phyloP scores from a whole-genome alignment of 345 rosid species.

The Populus ilicifolia region DNA sequence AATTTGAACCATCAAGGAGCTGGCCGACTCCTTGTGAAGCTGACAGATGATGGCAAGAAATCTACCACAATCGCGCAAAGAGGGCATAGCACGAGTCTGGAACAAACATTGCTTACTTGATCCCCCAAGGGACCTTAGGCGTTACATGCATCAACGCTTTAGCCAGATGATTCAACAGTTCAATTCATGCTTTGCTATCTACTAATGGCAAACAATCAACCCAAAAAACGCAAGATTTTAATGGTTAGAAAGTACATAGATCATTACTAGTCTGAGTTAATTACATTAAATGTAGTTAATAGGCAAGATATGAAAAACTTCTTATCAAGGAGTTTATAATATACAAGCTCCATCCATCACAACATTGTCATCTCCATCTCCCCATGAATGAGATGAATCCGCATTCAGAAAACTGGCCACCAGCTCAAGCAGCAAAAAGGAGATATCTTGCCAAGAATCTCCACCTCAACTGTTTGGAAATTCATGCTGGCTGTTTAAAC shows the following conservation, averaged over 20 bases:
- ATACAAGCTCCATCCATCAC: neutral
- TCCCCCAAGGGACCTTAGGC: neutral
- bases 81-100: neutral
- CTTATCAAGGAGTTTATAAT: neutral
- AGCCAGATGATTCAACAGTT: neutral
- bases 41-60: neutral
- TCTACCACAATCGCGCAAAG: neutral
- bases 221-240: neutral
- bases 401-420: neutral
- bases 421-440: neutral
- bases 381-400: neutral
- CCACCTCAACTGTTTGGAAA: neutral
- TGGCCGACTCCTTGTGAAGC: neutral
- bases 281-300: neutral
- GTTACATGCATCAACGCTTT: neutral
- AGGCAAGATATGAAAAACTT: too few relatives aligned
- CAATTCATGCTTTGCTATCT: neutral
- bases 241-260: neutral
- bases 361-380: neutral
- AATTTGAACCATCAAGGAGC: neutral
- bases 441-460: conserved; percentile 6
- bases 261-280: neutral
- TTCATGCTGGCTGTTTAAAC: conserved; percentile 27
- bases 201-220: neutral
- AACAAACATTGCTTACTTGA: neutral